Evolutionary conservation across 108 stramenopile species (phyloP), one percentile per base, ranked within the genome.

Genomic region (Discostella stelligeroides): DNA sequence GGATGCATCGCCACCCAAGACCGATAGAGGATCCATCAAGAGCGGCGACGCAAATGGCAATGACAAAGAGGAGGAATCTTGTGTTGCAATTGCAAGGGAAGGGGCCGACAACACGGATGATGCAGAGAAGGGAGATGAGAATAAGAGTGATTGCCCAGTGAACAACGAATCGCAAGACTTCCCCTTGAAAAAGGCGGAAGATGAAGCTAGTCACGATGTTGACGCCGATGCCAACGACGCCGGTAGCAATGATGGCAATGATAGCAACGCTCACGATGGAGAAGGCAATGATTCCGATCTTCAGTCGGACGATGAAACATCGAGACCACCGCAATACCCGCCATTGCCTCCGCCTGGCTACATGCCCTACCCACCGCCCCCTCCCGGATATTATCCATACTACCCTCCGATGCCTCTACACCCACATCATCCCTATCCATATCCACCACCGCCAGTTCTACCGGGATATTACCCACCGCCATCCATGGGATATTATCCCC

Each of bases 401-500:
- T 46, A 34, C 30, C 62, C 47, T 58, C 79, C 78, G 15, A 3
- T 6, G 34, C 34, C 34, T 3, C 34, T 39, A 20, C 84, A 13
- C 34, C 79, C 13, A 54, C 54, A 7, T 46, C 85, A n/a, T 86
- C 30, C 4, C 15, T 11, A 34, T 30, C 8, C 5, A 7, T 34
- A 27, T 14, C 57, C 25, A 1, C 51, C 62, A 37, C 84, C 80
- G 17, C 84, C 81, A 28, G 54, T 66, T n/a, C 21, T 63, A 2
- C 67, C 66, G 15, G 50, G 57, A 58, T 61, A 68, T 28, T 57
- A 41, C 63, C 43, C 66, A 59, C 46, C 67, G 0, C 73, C 50
- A 12, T 73, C 62, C 9, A 53, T 68, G 51, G 53, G 53, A 25
- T 54, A 54, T 54, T 83, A 79, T 69, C 71, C 79, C 30, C 62